Evolutionary conservation across 441 rosid genomes (phyloP).

Genomic region (Breynia disticha): DNA sequence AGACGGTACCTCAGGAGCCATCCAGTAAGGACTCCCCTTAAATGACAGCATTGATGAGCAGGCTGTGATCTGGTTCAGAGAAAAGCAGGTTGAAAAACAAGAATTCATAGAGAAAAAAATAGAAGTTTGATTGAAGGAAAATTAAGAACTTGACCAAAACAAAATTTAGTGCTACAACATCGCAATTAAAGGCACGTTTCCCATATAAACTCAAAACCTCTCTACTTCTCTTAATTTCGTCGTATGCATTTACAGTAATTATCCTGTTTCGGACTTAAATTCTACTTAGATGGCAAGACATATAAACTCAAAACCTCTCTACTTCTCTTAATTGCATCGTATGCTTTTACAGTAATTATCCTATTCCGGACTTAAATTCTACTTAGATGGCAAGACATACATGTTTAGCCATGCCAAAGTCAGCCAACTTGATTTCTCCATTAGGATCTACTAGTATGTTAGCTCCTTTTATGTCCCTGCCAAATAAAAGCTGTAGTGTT

Average conservation of each 20-base stretch:
- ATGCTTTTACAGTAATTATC: not conserved
- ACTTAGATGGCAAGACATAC: conserved; percentile 30
- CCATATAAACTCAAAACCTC: not conserved
- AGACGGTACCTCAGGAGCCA: conserved; percentile 92
- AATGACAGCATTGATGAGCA: conserved; percentile 86
- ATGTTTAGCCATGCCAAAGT: conserved; percentile 99
- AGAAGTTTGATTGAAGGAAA: too few species aligned
- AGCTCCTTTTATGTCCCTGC: conserved; percentile 95
- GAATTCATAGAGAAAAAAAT: not conserved
- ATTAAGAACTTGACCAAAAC: too few species aligned
- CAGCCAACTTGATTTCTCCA: conserved; percentile 89
- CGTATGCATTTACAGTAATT: not conserved
- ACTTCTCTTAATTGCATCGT: not conserved
- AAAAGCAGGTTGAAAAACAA: conserved; percentile 1
- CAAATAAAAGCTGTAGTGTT: conserved; percentile 13
- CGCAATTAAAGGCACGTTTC: too few species aligned
- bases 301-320: not conserved
- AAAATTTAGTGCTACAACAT: too few species aligned
- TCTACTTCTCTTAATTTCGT: not conserved
- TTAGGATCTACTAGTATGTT: conserved; percentile 88
- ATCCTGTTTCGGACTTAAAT: conserved; percentile 5
- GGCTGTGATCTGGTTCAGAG: conserved; percentile 48
- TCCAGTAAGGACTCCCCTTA: conserved; percentile 99
- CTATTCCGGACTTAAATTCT: conserved; percentile 3
- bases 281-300: not conserved